Conservation (phyloP, 2,329 filamentous ascomycete genomes). For the Dothidotthia symphoricarpi region DNA sequence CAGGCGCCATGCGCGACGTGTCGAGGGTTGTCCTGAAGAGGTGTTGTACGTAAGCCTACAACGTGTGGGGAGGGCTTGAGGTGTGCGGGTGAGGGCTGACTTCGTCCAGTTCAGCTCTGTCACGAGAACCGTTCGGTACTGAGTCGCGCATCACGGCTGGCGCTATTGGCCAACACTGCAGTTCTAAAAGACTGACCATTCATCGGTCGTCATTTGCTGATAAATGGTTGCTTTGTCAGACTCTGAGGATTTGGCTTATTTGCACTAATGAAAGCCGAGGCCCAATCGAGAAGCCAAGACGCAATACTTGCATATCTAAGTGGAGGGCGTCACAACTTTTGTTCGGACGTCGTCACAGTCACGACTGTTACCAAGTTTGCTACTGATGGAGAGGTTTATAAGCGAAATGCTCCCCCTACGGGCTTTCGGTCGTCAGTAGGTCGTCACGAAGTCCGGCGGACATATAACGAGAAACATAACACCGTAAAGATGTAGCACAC, state of each 20-base stretch:
- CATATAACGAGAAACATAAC: not conserved
- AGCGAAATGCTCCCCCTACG: constrained; percentile 15
- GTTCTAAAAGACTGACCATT: constrained; percentile 12
- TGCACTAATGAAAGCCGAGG: constrained; percentile 2
- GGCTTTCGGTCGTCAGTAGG: constrained; percentile 7
- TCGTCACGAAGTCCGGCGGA: constrained; percentile 11
- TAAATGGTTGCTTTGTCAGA: constrained; percentile 1
- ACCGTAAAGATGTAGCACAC: too few relatives aligned
- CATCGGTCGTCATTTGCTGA: constrained; percentile 6
- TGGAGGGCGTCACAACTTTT: constrained; percentile 17
- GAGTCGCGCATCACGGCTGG: constrained; percentile 14
- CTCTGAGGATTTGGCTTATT: constrained; percentile 9
- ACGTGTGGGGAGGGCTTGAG: constrained; percentile 12
- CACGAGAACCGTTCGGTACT: too few relatives aligned
- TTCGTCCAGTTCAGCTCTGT: too few relatives aligned
- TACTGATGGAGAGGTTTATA: constrained; percentile 14
- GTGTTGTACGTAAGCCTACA: constrained; percentile 9
- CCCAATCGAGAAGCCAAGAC: constrained; percentile 26
- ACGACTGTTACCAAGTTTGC: constrained; percentile 7
- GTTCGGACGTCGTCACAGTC: constrained; percentile 20
- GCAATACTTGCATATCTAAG: constrained; percentile 18
- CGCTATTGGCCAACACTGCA: constrained; percentile 12
- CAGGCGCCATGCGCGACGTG: constrained; percentile 33
- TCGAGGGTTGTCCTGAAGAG: constrained; percentile 16
- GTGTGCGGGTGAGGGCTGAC: not conserved